phyloP scores from a whole-genome alignment of 1,284 basidiomycete genomes.

The Lentinus polychrous region DNA sequence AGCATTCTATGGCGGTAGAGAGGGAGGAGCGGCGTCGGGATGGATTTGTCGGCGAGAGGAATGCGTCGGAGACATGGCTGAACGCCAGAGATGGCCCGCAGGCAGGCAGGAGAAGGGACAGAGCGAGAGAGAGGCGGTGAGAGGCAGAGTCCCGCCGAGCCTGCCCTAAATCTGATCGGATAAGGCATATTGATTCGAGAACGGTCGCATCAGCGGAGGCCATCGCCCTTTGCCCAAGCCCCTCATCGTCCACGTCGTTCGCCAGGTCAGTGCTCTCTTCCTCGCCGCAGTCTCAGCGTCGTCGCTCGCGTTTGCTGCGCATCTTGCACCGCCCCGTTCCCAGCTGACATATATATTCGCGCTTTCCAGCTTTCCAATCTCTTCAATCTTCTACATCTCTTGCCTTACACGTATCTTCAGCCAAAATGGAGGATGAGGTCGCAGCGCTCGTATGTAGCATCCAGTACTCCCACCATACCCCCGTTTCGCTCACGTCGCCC shows the following conservation, averaged over 20 bases:
- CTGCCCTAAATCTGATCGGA: constrained; percentile 29
- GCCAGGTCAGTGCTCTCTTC: constrained; percentile 11
- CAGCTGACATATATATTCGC: constrained; percentile 4
- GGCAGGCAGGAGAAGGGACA: neutral
- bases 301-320: constrained; percentile 3
- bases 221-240: constrained; percentile 25
- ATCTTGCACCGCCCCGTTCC: constrained; percentile 13
- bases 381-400: constrained; percentile 16
- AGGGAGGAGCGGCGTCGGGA: neutral
- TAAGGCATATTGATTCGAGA: constrained; percentile 18
- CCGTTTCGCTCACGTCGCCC: neutral
- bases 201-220: constrained; percentile 16
- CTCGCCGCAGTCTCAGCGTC: constrained; percentile 11
- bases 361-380: constrained; percentile 6
- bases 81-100: neutral
- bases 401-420: constrained; percentile 21
- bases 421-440: constrained; percentile 30
- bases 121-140: constrained; percentile 2
- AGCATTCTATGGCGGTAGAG: neutral
- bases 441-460: constrained; percentile 26
- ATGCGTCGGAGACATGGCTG: too few species aligned
- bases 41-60: too few species aligned
- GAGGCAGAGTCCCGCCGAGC: constrained; percentile 8
- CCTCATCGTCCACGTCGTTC: constrained; percentile 20
- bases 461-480: neutral